Base-by-base conservation (phyloP, 805 yeast species). In the Jamesozyma piceae region DNA sequence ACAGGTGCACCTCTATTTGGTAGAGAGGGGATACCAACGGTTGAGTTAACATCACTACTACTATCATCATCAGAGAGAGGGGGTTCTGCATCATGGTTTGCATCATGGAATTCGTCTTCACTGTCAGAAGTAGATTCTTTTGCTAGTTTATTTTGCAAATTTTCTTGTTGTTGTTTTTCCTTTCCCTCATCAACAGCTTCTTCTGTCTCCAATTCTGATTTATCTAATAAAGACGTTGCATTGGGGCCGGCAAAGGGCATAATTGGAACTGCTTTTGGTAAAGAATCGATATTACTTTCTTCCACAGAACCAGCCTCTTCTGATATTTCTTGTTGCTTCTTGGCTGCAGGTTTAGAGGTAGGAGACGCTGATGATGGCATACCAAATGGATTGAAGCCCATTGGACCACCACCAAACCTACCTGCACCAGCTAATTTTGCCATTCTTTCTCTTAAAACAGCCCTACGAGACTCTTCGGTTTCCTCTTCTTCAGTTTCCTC, bases 401-500 rank as follows among this genome's bases (percentile, higher is more conserved):
- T 65, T 26, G 62, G 60, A 51, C 62, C 63, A 51, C 62, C 63
- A 35, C 88, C 89, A 63, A 79, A 73, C 79, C 83, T 75, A 44
- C 84, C 81, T 13, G 78, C 78, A 18, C 95, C 95, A 0, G 97
- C 83, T 17, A 90, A 73, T 53, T 81, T 85, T n/a, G 98, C 97
- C 96, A 90, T 90, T 47, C 97, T 75, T 49, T 84, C 96, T 18
- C 94, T 80, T 41, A 90, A 68, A 5, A 81, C 85, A 38, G 81
- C 74, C 53, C 92, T 75, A 43, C 82, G 75, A 4, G 80, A 69
- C 48, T 83, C 92, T 56, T 84, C 94, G 35, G 77, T 83, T 41
- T 83, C 90, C 41, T 78, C 82, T 1, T 75, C 84, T 0, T 69
- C 77, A 2, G 71, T 77, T 1, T 68, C 77, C 0, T 67, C 77